These are phyloP conservation scores for Pseudozyma sp. DNA, from an alignment of 1,284 basidiomycete species.

Conservation along the genomic window DNA sequence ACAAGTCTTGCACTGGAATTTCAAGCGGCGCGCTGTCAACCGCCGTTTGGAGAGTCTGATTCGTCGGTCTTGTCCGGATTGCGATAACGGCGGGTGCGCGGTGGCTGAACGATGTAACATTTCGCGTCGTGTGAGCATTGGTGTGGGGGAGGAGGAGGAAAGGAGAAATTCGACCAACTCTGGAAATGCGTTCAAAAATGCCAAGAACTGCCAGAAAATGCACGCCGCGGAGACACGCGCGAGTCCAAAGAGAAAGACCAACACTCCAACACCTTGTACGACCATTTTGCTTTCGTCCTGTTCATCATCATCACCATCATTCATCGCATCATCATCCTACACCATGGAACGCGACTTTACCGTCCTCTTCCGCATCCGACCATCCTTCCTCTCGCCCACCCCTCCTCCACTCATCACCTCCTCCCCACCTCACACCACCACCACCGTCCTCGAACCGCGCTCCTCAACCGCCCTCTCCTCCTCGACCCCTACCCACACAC, in stretches of 20 bases:
- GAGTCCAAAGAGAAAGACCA: background rate
- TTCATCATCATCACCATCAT: slow-evolving; percentile 8
- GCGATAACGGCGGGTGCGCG: background rate
- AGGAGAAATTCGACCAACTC: too few relatives aligned
- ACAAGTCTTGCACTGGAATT: background rate
- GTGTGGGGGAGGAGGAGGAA: too few relatives aligned
- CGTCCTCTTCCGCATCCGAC: slow-evolving; percentile 36
- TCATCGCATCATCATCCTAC: slow-evolving; percentile 5
- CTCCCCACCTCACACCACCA: background rate
- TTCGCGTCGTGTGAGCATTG: background rate
- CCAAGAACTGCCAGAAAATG: background rate
- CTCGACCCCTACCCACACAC: slow-evolving; percentile 2
- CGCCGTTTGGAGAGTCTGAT: slow-evolving; percentile 12
- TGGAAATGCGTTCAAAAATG: background rate
- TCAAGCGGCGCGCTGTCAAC: slow-evolving; percentile 9
- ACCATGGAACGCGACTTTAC: slow-evolving; percentile 38
- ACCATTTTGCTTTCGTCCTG: background rate
- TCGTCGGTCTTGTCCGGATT: slow-evolving; percentile 24
- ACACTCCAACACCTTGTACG: background rate
- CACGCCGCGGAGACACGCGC: background rate
- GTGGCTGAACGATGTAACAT: background rate
- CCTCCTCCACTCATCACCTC: background rate
- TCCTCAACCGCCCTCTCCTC: slow-evolving; percentile 2
- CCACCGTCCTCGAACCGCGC: slow-evolving; percentile 23
- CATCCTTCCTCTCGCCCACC: slow-evolving; percentile 9